Evolutionary conservation across 208 protist genomes (phyloP).

Genomic region (Porcisia deanei): DNA sequence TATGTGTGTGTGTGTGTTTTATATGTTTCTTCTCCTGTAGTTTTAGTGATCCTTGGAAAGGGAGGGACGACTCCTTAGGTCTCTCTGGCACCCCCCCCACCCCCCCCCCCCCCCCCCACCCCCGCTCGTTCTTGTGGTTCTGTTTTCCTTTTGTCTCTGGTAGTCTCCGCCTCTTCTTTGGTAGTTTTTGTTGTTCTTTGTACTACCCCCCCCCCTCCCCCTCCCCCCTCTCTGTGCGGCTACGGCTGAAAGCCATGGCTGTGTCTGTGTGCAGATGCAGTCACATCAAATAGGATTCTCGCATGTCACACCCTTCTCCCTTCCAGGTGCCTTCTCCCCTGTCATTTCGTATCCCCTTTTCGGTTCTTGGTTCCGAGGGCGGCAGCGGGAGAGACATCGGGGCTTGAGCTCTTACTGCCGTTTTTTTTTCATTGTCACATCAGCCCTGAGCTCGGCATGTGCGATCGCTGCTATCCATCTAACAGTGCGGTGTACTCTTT

Average conservation of each 20-base stretch:
- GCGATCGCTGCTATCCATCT: background rate
- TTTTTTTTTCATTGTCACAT: background rate
- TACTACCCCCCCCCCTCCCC: conserved; percentile 8
- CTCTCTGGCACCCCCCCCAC: no score
- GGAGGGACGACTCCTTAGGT: background rate
- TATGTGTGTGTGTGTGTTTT: no score
- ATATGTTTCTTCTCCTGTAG: no score
- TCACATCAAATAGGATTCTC: background rate
- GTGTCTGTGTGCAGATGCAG: conserved; percentile 5
- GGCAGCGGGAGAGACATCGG: conserved; percentile 24
- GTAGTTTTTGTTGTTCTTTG: background rate
- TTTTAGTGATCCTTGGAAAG: background rate
- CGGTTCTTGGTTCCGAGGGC: conserved; percentile 28
- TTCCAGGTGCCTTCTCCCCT: conserved; percentile 24
- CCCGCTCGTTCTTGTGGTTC: background rate
- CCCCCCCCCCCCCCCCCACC: background rate
- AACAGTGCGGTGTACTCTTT: background rate
- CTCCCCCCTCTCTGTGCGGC: background rate
- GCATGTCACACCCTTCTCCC: background rate
- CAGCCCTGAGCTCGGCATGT: background rate
- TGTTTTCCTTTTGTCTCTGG: background rate
- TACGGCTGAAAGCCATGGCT: background rate
- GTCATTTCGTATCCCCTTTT: background rate
- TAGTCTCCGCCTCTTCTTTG: conserved; percentile 4
- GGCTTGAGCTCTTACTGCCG: background rate